Evolutionary conservation across 345 rosid genomes (phyloP).

Genomic region (Angophora floribunda): DNA sequence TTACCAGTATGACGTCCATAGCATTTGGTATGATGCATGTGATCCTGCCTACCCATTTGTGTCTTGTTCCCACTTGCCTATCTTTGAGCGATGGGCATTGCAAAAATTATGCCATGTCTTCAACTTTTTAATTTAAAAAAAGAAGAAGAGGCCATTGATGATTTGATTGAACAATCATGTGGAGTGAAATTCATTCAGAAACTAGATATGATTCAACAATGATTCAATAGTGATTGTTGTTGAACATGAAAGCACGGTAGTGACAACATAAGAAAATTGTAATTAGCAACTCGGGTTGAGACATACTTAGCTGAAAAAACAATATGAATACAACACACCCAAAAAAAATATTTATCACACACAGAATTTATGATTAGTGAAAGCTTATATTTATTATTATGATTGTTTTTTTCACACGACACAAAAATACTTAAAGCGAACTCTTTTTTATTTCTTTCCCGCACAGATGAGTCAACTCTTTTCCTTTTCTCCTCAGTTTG

Average conservation of each 20-base stretch:
- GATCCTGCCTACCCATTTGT: too few relatives aligned
- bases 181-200: rapidly evolving
- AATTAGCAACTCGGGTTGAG: not conserved
- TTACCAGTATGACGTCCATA: too few relatives aligned
- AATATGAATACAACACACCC: too few relatives aligned
- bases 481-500: not conserved
- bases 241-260: rapidly evolving
- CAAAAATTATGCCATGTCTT: not conserved
- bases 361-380: not conserved
- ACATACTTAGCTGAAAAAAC: not conserved
- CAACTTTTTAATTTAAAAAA: too few relatives aligned
- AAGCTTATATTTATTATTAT: too few relatives aligned
- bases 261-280: not conserved
- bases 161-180: too few relatives aligned
- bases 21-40: too few relatives aligned
- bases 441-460: not conserved
- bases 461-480: not conserved
- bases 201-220: not conserved
- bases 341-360: too few relatives aligned
- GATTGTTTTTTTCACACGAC: not conserved
- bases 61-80: too few relatives aligned
- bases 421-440: not conserved
- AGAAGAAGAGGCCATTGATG: not conserved
- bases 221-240: too few relatives aligned
- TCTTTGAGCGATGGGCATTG: not conserved